These are phyloP conservation scores for Beauveria rudraprayagi DNA, from an alignment of 2,329 filamentous ascomycete genomes.

Conservation along the genomic window DNA sequence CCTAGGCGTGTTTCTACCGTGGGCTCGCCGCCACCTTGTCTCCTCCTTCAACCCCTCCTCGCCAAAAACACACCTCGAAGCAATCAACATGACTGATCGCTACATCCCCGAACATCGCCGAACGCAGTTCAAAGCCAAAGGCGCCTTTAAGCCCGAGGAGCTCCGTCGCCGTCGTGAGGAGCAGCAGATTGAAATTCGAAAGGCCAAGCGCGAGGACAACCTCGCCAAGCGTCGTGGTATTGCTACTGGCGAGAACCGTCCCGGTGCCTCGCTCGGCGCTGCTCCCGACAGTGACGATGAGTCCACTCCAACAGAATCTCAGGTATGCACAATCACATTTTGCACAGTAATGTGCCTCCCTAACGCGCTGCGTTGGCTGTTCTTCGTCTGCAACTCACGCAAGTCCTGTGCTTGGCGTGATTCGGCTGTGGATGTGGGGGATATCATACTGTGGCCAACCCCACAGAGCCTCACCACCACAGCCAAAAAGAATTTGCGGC, in stretches of 20 bases:
- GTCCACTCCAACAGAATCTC: conserved; percentile 84
- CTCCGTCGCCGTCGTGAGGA: conserved; percentile 96
- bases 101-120: conserved; percentile 99
- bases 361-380: neutral
- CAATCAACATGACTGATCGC: conserved; percentile 81
- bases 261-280: conserved; percentile 74
- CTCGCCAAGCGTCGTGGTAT: conserved; percentile 97
- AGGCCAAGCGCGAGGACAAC: conserved; percentile 98
- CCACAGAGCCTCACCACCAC: conserved; percentile 3
- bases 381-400: conserved; percentile 6
- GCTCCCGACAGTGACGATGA: conserved; percentile 97
- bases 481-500: neutral
- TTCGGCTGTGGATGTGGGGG: conserved; percentile 7
- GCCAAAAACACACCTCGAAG: conserved; percentile 19
- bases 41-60: conserved; percentile 13
- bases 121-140: conserved; percentile 99
- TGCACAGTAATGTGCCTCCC: conserved; percentile 5
- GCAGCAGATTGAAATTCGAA: conserved; percentile 98
- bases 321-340: conserved; percentile 51
- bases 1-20: neutral
- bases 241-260: conserved; percentile 68
- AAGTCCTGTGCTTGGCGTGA: conserved; percentile 9
- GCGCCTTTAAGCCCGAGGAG: conserved; percentile 98
- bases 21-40: conserved; percentile 11
- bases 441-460: neutral